A percentile compares a stretch with the other conserved stretches of the same genome.
Evolutionary conservation across 2,329 filamentous ascomycete genomes (phyloP).

Genomic region (Elsinoe fawcettii): DNA sequence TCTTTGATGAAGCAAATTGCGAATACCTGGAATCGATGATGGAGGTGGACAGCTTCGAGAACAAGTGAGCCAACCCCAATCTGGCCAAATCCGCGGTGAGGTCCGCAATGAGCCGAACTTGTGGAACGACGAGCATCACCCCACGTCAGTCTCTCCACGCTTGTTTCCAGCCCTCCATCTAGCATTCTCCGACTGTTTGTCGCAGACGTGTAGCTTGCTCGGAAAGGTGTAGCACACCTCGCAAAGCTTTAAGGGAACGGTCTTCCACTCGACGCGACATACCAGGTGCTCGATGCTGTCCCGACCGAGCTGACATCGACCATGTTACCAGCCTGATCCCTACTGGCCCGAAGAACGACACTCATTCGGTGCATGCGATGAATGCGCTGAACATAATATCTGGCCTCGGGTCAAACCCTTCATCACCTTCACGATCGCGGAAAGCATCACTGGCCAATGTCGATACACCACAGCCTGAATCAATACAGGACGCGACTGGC

Average conservation of each 20-base stretch:
- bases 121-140: constrained; percentile 14
- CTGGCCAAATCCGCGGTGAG: constrained; percentile 4
- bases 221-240: no score
- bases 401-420: constrained; percentile 52
- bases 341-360: not conserved
- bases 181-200: not conserved
- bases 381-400: constrained; percentile 92
- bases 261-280: not conserved
- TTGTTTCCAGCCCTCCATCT: constrained; percentile 3
- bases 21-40: not conserved
- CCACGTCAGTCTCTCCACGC: constrained; percentile 11
- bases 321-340: constrained; percentile 1
- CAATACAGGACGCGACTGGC: not conserved
- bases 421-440: constrained; percentile 42
- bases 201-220: not conserved
- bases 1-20: no score
- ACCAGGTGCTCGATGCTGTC: not conserved
- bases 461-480: constrained; percentile 17
- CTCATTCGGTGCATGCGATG: constrained; percentile 54
- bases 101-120: not conserved
- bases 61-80: constrained; percentile 4
- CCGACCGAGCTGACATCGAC: not conserved
- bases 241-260: not conserved
- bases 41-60: not conserved
- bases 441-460: constrained; percentile 47